A percentile compares a stretch with the other conserved stretches of the same genome.
Evolutionary conservation across 2,329 filamentous ascomycete species (phyloP).

Genomic region (Leptographium lundbergii): DNA sequence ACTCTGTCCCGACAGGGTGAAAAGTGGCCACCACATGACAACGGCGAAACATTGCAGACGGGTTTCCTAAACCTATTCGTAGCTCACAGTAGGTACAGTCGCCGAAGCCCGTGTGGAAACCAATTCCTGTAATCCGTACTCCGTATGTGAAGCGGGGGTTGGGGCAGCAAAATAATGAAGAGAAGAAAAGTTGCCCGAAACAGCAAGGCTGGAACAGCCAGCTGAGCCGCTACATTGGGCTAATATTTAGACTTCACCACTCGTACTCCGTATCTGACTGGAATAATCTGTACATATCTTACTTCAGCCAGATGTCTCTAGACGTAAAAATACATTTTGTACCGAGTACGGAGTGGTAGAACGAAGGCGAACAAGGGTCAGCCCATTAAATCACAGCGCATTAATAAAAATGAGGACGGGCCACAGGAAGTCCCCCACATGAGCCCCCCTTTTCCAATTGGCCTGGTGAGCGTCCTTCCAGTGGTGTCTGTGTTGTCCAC

Average conservation of each 20-base stretch:
- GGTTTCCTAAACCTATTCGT: neutral
- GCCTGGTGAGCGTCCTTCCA: neutral
- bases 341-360: too few relatives aligned
- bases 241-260: too few relatives aligned
- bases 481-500: neutral
- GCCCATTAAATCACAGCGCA: neutral
- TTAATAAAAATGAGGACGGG: neutral
- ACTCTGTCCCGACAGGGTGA: neutral
- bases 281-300: too few relatives aligned
- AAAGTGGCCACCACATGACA: neutral
- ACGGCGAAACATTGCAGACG: neutral
- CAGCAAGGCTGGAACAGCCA: neutral
- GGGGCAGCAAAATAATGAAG: neutral
- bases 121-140: neutral
- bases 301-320: too few relatives aligned
- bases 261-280: neutral
- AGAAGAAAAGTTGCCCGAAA: neutral
- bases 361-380: neutral
- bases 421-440: neutral
- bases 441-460: neutral
- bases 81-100: too few relatives aligned
- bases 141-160: neutral
- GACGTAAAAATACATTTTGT: too few relatives aligned
- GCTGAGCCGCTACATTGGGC: neutral
- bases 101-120: neutral